Evolutionary conservation across 2,329 filamentous ascomycete species (phyloP).

Genomic region (Aspergillus glaucus): DNA sequence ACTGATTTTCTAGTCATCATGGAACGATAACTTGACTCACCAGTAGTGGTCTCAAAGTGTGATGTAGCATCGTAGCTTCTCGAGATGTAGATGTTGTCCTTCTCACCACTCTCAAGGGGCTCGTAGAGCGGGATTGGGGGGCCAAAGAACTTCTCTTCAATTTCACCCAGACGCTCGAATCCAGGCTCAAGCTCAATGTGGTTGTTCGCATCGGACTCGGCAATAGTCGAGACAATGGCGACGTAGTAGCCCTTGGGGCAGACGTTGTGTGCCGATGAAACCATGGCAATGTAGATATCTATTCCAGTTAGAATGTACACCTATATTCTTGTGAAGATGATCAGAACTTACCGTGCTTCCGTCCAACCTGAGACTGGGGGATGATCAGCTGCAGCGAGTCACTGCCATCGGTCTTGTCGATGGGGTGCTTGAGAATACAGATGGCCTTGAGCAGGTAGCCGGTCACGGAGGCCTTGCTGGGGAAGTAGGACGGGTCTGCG

Average conservation of each 20-base stretch:
- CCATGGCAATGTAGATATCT: conserved; percentile 96
- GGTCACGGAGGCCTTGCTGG: conserved; percentile 75
- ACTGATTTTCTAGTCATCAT: conserved; percentile 4
- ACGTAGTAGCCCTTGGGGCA: conserved; percentile 99
- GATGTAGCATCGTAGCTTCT: conserved; percentile 98
- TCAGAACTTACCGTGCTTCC: conserved; percentile 72
- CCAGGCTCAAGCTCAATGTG: conserved; percentile 91
- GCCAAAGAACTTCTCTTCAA: conserved; percentile 97
- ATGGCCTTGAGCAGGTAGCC: conserved; percentile 94
- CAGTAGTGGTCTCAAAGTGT: conserved; percentile 87
- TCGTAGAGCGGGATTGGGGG: conserved; percentile 90
- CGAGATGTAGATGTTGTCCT: conserved; percentile 92
- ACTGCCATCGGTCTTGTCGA: conserved; percentile 78
- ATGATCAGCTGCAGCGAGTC: conserved; percentile 96
- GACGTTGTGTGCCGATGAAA: conserved; percentile 93
- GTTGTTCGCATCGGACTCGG: conserved; percentile 85
- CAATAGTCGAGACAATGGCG: conserved; percentile 95
- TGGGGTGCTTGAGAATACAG: conserved; percentile 92
- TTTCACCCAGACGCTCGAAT: conserved; percentile 82
- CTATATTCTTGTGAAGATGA: background rate
- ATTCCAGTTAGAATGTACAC: conserved; percentile 12
- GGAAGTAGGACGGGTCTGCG: conserved; percentile 95
- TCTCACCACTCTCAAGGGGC: conserved; percentile 71
- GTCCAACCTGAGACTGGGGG: conserved; percentile 91
- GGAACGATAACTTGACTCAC: conserved; percentile 31